phyloP scores from a whole-genome alignment of 2,329 filamentous ascomycete genomes.

The Aspergillus bombycis region DNA sequence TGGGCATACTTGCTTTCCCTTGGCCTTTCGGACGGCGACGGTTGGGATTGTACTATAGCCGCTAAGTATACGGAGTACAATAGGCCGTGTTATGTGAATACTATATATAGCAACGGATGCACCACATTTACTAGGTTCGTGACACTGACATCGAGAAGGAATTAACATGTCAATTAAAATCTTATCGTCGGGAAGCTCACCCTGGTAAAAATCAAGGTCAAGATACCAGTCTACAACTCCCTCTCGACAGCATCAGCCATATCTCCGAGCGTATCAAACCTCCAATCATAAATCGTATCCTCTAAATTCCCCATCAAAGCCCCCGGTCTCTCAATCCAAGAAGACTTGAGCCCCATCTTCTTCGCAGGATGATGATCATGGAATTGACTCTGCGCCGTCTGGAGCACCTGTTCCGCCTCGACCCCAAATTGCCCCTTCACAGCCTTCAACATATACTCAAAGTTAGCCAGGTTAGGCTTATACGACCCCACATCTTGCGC shows the following conservation, averaged over 20 bases:
- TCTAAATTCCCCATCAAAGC: conserved; percentile 44
- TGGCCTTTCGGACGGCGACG: neutral
- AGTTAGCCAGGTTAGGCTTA: conserved; percentile 68
- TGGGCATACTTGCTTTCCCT: neutral
- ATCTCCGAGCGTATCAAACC: conserved; percentile 61
- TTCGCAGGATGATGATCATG: conserved; percentile 70
- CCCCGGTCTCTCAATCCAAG: conserved; percentile 63
- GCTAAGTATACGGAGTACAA: too few relatives aligned
- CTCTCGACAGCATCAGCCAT: conserved; percentile 56
- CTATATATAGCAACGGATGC: neutral
- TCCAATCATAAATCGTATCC: conserved; percentile 55
- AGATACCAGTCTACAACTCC: neutral
- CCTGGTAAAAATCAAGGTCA: neutral
- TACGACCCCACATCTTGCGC: conserved; percentile 73
- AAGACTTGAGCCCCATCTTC: conserved; percentile 61
- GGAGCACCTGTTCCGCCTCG: conserved; percentile 61
- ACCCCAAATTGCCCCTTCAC: conserved; percentile 60
- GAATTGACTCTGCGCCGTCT: conserved; percentile 69
- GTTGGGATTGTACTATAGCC: neutral
- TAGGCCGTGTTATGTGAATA: too few relatives aligned
- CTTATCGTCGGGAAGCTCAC: neutral
- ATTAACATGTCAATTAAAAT: too few relatives aligned
- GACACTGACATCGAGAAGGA: neutral
- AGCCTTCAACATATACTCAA: conserved; percentile 64
- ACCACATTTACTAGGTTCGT: neutral